phyloP scores from a whole-genome alignment of 768 basidiomycete species.

The Candolleomyces aberdarensis region DNA sequence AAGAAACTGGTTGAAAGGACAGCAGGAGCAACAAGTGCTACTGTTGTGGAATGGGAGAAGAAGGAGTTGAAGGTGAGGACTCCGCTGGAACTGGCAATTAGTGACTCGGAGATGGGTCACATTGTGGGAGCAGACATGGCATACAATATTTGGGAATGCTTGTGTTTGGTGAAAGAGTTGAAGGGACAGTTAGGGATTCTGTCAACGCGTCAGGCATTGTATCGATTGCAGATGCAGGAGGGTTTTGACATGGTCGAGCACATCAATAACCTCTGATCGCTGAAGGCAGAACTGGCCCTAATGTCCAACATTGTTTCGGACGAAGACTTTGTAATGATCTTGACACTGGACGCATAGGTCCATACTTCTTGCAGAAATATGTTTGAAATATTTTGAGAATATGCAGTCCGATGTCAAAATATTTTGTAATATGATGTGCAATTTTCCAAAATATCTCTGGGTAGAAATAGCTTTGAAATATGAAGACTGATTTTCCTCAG shows the following conservation, averaged over 20 bases:
- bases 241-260: slow-evolving; percentile 19
- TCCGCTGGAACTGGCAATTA: slow-evolving; percentile 18
- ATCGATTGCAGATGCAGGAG: slow-evolving; percentile 15
- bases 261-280: slow-evolving; percentile 14
- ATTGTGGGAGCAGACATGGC: slow-evolving; percentile 16
- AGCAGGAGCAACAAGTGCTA: neutral
- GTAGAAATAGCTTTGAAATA: no score
- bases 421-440: no score
- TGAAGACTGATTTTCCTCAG: no score
- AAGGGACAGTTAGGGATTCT: slow-evolving; percentile 17
- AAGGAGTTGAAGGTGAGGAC: slow-evolving; percentile 18
- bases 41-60: slow-evolving; percentile 10
- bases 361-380: no score
- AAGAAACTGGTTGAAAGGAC: neutral
- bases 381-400: no score
- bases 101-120: slow-evolving; percentile 20
- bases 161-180: slow-evolving; percentile 17
- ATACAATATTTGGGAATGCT: slow-evolving; percentile 18
- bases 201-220: slow-evolving; percentile 15
- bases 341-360: no score
- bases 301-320: slow-evolving; percentile 17
- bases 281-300: slow-evolving; percentile 18
- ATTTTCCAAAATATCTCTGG: no score
- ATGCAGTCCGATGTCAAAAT: no score
- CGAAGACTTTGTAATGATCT: slow-evolving; percentile 21